Percentiles rank a stretch among this genome's conserved stretches.
These are phyloP conservation scores for Candida nemodendra DNA, from an alignment of 805 yeast genomes.

Conservation along the genomic window DNA sequence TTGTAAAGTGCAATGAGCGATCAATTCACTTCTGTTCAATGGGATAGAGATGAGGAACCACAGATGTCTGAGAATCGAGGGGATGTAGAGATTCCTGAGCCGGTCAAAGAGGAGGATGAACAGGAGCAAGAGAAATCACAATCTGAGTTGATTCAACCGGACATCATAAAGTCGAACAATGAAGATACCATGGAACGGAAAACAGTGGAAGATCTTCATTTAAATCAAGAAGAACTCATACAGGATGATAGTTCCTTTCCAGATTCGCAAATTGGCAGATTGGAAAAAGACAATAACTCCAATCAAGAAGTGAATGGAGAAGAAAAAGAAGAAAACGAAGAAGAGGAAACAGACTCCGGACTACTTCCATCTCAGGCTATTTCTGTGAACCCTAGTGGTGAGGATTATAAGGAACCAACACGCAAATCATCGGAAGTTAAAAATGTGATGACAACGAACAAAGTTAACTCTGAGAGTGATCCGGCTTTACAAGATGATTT, in stretches of 20 bases:
- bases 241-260: too few species aligned
- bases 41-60: constrained; percentile 47
- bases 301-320: too few species aligned
- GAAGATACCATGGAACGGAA: background rate
- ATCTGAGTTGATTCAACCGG: constrained; percentile 10
- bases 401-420: too few species aligned
- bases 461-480: too few species aligned
- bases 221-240: too few species aligned
- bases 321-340: background rate
- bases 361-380: constrained; percentile 4
- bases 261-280: too few species aligned
- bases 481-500: too few species aligned
- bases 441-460: background rate
- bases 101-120: constrained; percentile 4
- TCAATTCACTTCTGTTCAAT: constrained; percentile 56
- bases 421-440: too few species aligned
- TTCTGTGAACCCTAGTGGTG: background rate
- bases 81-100: background rate
- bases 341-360: constrained; percentile 6
- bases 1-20: constrained; percentile 34
- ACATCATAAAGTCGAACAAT: background rate
- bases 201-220: too few species aligned
- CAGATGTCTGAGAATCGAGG: background rate
- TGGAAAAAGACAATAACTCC: too few species aligned
- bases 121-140: constrained; percentile 10